A percentile compares a stretch with the other conserved stretches of the same genome.
Conservation (phyloP, 352 stramenopile species). For the Globisporangium abappressorium region DNA sequence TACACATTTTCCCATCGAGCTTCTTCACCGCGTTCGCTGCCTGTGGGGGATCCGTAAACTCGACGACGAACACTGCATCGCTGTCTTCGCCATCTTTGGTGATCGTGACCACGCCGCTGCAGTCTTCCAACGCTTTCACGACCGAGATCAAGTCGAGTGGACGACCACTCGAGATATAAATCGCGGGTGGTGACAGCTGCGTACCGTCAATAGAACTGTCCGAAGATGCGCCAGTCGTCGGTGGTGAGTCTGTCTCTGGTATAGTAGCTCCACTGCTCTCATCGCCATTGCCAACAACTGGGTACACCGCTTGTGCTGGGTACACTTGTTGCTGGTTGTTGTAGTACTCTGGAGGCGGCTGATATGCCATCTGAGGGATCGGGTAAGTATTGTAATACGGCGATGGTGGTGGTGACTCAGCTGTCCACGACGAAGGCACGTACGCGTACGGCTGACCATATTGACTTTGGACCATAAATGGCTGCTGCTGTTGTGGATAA, state of each 20-base stretch:
- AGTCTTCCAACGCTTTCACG: constrained; percentile 46
- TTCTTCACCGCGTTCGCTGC: constrained; percentile 37
- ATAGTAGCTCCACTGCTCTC: not conserved
- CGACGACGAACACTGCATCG: constrained; percentile 39
- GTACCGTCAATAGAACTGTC: constrained; percentile 10
- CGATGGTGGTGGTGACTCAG: not conserved
- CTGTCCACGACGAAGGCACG: not conserved
- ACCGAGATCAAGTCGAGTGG: constrained; percentile 49
- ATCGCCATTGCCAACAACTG: not conserved
- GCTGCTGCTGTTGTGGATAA: constrained; percentile 23
- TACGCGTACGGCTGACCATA: not conserved
- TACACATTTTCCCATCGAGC: constrained; percentile 52
- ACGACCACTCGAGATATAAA: constrained; percentile 49
- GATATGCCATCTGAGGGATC: not conserved
- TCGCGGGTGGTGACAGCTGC: constrained; percentile 17
- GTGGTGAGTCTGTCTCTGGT: constrained; percentile 8
- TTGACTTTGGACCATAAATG: constrained; percentile 2
- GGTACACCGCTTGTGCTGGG: not conserved
- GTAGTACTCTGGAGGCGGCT: constrained; percentile 7
- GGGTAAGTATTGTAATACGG: constrained; percentile 8
- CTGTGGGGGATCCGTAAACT: constrained; percentile 46
- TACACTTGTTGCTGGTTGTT: not conserved
- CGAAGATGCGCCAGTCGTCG: not conserved
- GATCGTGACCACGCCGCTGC: constrained; percentile 48
- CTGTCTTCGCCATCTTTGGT: constrained; percentile 36